Evolutionary conservation across 2,329 filamentous ascomycete species (phyloP).

Genomic region (Periglandula ipomoeae): DNA sequence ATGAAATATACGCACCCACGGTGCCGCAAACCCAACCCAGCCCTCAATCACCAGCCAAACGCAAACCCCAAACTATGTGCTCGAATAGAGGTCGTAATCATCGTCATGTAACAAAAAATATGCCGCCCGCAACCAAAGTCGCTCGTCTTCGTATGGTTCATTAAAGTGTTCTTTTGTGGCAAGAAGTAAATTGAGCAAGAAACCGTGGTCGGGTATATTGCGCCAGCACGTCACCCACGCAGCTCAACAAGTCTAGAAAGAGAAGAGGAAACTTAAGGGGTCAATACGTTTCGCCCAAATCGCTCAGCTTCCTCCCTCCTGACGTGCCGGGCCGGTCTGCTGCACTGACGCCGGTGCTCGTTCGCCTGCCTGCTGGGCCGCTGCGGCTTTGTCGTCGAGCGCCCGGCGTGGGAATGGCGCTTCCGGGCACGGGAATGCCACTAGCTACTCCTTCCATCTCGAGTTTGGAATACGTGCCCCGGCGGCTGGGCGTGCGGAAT

Average conservation of each 20-base stretch:
- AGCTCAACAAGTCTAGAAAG: background rate
- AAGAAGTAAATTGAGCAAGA: constrained; percentile 4
- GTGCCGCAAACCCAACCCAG: constrained; percentile 1
- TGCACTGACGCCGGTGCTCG: constrained; percentile 28
- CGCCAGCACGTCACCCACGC: constrained; percentile 7
- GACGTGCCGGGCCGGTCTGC: constrained; percentile 23
- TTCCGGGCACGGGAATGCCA: constrained; percentile 32
- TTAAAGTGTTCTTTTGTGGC: constrained; percentile 5
- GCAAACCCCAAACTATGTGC: constrained; percentile 6
- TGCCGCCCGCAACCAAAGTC: background rate
- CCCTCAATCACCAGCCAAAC: too few species aligned
- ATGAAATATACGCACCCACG: background rate
- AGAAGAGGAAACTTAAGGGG: background rate
- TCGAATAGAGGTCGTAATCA: constrained; percentile 7
- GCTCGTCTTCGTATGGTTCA: constrained; percentile 7
- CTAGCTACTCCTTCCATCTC: constrained; percentile 31
- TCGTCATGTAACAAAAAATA: constrained; percentile 5
- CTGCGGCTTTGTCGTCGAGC: constrained; percentile 34
- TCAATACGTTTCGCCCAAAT: constrained; percentile 47
- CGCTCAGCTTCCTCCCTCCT: constrained; percentile 33
- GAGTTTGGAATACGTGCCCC: constrained; percentile 42
- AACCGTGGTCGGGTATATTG: constrained; percentile 5
- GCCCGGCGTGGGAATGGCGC: constrained; percentile 37
- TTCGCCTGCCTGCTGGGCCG: constrained; percentile 32
- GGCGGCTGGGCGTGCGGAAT: constrained; percentile 43